Conservation (phyloP, 2,329 filamentous ascomycete genomes). For the Seiridium cupressi region DNA sequence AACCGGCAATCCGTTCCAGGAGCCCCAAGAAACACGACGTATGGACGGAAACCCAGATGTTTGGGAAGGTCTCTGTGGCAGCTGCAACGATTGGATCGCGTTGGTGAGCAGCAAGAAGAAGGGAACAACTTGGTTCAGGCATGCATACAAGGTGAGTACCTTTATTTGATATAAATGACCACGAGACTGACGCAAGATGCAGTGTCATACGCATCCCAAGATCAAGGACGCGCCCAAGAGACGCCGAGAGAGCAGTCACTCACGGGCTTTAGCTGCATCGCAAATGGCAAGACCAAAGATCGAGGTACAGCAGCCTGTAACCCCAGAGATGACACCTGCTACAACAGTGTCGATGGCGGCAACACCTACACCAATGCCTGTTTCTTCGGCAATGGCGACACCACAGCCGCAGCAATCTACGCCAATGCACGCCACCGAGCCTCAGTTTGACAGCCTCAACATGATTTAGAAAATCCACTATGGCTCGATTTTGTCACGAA, state of each 20-base stretch:
- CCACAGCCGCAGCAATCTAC: slow-evolving; percentile 24
- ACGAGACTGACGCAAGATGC: slow-evolving; percentile 16
- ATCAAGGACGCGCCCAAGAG: slow-evolving; percentile 70
- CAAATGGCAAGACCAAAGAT: slow-evolving; percentile 46
- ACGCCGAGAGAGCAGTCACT: slow-evolving; percentile 60
- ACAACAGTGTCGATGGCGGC: slow-evolving; percentile 29
- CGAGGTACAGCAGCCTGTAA: slow-evolving; percentile 38
- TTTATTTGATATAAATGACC: too few species aligned
- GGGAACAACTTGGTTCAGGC: slow-evolving; percentile 88
- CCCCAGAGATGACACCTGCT: slow-evolving; percentile 43
- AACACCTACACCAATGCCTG: slow-evolving; percentile 34
- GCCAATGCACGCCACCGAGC: slow-evolving; percentile 29
- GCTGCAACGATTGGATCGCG: slow-evolving; percentile 78
- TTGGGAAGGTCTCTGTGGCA: slow-evolving; percentile 77
- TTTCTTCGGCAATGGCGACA: slow-evolving; percentile 16
- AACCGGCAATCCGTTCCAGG: slow-evolving; percentile 75
- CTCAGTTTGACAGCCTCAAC: slow-evolving; percentile 39
- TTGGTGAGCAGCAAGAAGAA: slow-evolving; percentile 86
- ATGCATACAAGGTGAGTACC: slow-evolving; percentile 73
- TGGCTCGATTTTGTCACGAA: slow-evolving; percentile 8
- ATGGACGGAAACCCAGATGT: slow-evolving; percentile 81
- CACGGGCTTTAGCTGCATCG: slow-evolving; percentile 37
- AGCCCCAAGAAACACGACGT: slow-evolving; percentile 70
- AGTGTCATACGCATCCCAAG: slow-evolving; percentile 72
- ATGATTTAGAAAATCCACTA: slow-evolving; percentile 39